Conservation (phyloP, 169 alveolate genomes). For the Plasmodium billcollinsi region DNA sequence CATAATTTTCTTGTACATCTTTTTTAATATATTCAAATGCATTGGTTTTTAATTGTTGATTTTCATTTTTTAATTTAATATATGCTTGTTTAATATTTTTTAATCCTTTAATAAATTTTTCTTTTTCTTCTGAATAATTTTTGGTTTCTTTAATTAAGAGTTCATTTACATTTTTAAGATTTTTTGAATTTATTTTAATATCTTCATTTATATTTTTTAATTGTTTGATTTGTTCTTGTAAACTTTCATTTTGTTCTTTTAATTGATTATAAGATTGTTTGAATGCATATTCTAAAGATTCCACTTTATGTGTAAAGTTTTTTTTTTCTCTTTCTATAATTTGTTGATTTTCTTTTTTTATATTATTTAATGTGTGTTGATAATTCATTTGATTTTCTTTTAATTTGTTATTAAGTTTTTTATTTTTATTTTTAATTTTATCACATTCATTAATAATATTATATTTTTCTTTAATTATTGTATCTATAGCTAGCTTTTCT, state of each 20-base stretch:
- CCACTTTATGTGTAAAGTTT: slow-evolving; percentile 29
- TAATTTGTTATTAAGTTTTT: slow-evolving; percentile 49
- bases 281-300: slow-evolving; percentile 53
- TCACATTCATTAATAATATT: slow-evolving; percentile 60
- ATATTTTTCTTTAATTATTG: slow-evolving; percentile 40
- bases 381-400: slow-evolving; percentile 31
- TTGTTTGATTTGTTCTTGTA: slow-evolving; percentile 29
- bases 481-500: slow-evolving; percentile 64
- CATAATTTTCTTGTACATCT: slow-evolving; percentile 64
- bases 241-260: slow-evolving; percentile 32
- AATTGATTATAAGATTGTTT: slow-evolving; percentile 48
- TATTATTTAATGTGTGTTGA: slow-evolving; percentile 14
- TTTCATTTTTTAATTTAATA: slow-evolving; percentile 51
- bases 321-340: slow-evolving; percentile 31
- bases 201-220: slow-evolving; percentile 50
- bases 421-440: slow-evolving; percentile 45
- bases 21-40: slow-evolving; percentile 50
- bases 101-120: slow-evolving; percentile 68
- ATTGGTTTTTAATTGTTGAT: slow-evolving; percentile 41
- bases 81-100: slow-evolving; percentile 61
- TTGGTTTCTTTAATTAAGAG: slow-evolving; percentile 49
- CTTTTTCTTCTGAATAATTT: slow-evolving; percentile 37
- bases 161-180: slow-evolving; percentile 66
- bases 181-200: slow-evolving; percentile 49
- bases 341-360: slow-evolving; percentile 39